phyloP scores from a whole-genome alignment of 331 rosid genomes.

The Malus hybrid region DNA sequence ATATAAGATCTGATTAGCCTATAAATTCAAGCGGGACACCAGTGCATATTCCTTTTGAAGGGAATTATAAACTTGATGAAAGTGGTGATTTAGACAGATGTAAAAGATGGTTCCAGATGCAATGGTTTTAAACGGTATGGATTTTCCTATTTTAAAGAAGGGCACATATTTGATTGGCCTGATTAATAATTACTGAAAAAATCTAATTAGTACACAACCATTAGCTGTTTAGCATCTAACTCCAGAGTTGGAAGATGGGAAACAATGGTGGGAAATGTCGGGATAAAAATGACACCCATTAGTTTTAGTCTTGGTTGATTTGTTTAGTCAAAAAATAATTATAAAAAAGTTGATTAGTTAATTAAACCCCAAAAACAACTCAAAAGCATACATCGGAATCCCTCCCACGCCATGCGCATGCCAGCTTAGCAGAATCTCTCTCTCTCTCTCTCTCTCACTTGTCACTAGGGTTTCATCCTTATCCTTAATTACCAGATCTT shows the following conservation, averaged over 20 bases:
- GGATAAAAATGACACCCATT: constrained; percentile 87
- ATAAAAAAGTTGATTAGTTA: neutral
- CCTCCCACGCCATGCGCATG: constrained; percentile 52
- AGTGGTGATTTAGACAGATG: constrained; percentile 13
- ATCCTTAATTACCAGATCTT: constrained; percentile 40
- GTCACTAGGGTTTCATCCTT: constrained; percentile 45
- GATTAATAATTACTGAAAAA: constrained; percentile 13
- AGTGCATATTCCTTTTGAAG: constrained; percentile 15
- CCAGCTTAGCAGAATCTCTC: constrained; percentile 30
- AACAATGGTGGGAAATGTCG: constrained; percentile 72
- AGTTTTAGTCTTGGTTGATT: constrained; percentile 24
- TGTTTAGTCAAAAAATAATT: constrained; percentile 5
- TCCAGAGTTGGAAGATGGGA: constrained; percentile 79
- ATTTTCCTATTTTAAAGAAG: constrained; percentile 17
- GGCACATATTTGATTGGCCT: constrained; percentile 41
- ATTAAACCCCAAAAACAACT: constrained; percentile 31
- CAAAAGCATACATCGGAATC: constrained; percentile 63
- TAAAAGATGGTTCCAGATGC: constrained; percentile 1
- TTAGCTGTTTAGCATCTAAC: constrained; percentile 26
- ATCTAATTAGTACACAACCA: constrained; percentile 27
- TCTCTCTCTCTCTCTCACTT: constrained; percentile 13
- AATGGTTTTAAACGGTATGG: too few relatives aligned
- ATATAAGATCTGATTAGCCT: neutral
- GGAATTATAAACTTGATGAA: neutral
- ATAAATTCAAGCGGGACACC: constrained; percentile 20